Base-by-base conservation (phyloP, 2,329 filamentous ascomycete genomes). In the Cercospora berteroae region DNA sequence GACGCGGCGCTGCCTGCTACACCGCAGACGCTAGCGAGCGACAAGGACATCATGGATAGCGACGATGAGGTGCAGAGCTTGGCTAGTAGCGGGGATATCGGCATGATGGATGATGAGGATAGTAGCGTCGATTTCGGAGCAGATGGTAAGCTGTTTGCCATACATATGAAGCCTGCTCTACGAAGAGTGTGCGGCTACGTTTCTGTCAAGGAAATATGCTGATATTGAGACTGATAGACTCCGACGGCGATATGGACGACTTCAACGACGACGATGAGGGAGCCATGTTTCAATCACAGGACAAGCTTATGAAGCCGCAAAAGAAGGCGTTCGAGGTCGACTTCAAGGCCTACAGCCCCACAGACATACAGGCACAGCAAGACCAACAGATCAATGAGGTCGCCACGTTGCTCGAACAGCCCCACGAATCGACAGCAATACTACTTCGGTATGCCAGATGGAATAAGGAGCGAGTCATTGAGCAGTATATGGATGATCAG, bases 381-480 rank as follows among this genome's bases (percentile, higher is more conserved):
- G 88, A 94, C 74, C 87, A 89, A 64, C 91, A 97, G 80, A 88
- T 99, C 73, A 86, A 90, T 73, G 94, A 98, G 77, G 93, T 98
- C 68, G 93, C 95, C 70, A 91, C 90, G 83, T 94, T 99, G 70
- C 85, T 99, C 39, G 92, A 94, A 67, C 89, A 97, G 77, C 89
- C 91, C 16, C 91, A 92, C 74, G 95, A 98, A 80, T 92, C 95
- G 70, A 89, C 92, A 0, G 94, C 94, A 25, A 97, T 99, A 63
- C 84, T 99, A 48, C 83, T 99, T 67, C 90, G 95, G 57, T 88
- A 95, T 80, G 92, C 92, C 74, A 87, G 93, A 76, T 99, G 95
- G 95, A 98, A 98, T 80, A 95, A 97, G 79, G 95, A 99, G 78
- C 89, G 92, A 44, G 80, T 99, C 72, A 94, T 98, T 66, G 95